phyloP scores from a whole-genome alignment of 208 protist species.

The Naegleria lovaniensis region DNA sequence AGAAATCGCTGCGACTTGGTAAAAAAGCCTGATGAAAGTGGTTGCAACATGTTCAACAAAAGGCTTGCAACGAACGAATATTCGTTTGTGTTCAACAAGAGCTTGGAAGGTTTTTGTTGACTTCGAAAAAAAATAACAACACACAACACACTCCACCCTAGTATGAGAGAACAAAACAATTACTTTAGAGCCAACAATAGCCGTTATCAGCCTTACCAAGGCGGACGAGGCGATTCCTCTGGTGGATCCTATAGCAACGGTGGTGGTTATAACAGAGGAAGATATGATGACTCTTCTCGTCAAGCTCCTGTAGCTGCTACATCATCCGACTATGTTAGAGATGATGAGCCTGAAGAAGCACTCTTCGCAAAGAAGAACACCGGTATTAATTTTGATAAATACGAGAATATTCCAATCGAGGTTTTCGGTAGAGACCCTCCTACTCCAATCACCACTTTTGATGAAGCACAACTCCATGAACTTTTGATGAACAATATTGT shows the following conservation, averaged over 20 bases:
- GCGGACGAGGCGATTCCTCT: background rate
- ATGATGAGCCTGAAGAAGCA: background rate
- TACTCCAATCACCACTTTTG: background rate
- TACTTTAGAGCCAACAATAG: background rate
- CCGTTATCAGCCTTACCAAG: background rate
- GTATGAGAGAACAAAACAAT: background rate
- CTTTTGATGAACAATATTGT: background rate
- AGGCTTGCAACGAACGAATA: background rate
- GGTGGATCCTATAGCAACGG: no score
- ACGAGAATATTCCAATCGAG: constrained; percentile 81
- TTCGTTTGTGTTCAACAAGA: background rate
- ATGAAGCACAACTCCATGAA: background rate
- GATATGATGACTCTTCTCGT: background rate
- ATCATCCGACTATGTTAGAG: background rate
- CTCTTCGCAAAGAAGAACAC: constrained; percentile 1
- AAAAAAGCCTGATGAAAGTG: no score
- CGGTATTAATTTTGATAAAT: constrained; percentile 80
- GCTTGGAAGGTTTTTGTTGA: background rate
- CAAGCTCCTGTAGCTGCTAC: background rate
- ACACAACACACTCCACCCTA: background rate
- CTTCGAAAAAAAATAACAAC: background rate
- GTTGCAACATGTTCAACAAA: no score
- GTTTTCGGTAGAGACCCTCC: constrained; percentile 46
- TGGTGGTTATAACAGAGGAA: background rate
- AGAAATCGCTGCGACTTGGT: no score